Conservation (phyloP, 768 basidiomycete species). For the Termitomyces sp. region DNA sequence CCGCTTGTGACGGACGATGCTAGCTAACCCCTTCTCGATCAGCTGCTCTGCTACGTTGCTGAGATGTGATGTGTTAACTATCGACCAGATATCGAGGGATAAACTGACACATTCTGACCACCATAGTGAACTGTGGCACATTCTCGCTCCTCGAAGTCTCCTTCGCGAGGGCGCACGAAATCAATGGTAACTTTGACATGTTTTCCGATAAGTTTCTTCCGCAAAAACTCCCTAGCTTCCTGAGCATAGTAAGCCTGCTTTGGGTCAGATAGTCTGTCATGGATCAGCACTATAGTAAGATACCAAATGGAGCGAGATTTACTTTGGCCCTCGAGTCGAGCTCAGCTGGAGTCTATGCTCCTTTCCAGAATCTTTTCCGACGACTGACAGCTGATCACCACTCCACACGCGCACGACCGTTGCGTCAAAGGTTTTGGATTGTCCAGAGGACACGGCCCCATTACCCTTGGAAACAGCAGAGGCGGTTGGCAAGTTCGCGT, state of each 20-base stretch:
- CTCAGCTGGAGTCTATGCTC: conserved; percentile 85
- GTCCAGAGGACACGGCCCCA: conserved; percentile 37
- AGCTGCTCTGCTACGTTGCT: conserved; percentile 92
- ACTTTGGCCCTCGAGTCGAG: conserved; percentile 85
- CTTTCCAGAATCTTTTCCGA: conserved; percentile 64
- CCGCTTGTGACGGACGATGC: conserved; percentile 84
- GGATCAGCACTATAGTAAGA: not conserved
- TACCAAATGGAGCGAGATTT: conserved; percentile 5
- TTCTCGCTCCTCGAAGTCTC: conserved; percentile 91
- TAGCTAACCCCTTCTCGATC: conserved; percentile 89
- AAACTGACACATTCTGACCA: conserved; percentile 67
- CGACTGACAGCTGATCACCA: conserved; percentile 83
- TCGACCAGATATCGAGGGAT: not conserved
- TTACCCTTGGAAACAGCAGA: conserved; percentile 42
- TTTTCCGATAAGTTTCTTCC: conserved; percentile 91
- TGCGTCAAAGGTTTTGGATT: conserved; percentile 63
- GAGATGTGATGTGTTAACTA: conserved; percentile 4
- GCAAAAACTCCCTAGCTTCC: conserved; percentile 89
- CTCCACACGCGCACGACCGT: conserved; percentile 87
- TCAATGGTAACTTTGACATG: conserved; percentile 79
- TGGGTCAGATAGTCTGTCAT: conserved; percentile 68
- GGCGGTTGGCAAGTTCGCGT: conserved; percentile 46
- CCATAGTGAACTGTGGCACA: conserved; percentile 87
- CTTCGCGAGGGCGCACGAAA: conserved; percentile 87
- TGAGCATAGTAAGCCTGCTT: conserved; percentile 84